Conservation (phyloP, 352 stramenopile species). For the Globisporangium abappressorium region DNA sequence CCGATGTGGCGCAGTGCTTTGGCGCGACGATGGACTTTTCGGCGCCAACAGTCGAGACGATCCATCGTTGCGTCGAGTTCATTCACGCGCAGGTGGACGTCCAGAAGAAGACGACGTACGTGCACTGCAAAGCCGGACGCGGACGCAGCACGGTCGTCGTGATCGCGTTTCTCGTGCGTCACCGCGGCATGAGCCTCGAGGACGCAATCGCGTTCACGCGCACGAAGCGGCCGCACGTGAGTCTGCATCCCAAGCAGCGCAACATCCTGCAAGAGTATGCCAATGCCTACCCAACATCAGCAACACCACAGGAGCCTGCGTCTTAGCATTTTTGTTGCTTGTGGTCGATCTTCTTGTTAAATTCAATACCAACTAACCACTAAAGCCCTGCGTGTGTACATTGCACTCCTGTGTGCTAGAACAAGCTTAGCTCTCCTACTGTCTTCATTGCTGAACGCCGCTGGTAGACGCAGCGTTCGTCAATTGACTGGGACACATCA, state of each 20-base stretch:
- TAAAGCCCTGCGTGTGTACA: background rate
- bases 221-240: constrained; percentile 58
- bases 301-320: background rate
- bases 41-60: constrained; percentile 59
- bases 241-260: constrained; percentile 57
- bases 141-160: constrained; percentile 74
- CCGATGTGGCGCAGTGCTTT: constrained; percentile 55
- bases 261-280: constrained; percentile 45
- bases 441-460: background rate
- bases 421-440: background rate
- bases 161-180: constrained; percentile 63
- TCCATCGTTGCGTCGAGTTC: constrained; percentile 63
- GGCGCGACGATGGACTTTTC: constrained; percentile 66
- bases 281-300: background rate
- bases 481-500: background rate
- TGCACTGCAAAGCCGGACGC: constrained; percentile 80
- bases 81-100: constrained; percentile 55
- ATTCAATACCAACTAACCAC: background rate
- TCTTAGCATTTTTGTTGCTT: background rate
- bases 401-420: background rate
- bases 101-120: constrained; percentile 57
- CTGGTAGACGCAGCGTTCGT: background rate
- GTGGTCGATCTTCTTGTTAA: background rate
- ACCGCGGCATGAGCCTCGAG: constrained; percentile 54
- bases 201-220: constrained; percentile 53